Base-by-base conservation (phyloP, 176 grass and related monocot genomes). In the Bromus sterilis region DNA sequence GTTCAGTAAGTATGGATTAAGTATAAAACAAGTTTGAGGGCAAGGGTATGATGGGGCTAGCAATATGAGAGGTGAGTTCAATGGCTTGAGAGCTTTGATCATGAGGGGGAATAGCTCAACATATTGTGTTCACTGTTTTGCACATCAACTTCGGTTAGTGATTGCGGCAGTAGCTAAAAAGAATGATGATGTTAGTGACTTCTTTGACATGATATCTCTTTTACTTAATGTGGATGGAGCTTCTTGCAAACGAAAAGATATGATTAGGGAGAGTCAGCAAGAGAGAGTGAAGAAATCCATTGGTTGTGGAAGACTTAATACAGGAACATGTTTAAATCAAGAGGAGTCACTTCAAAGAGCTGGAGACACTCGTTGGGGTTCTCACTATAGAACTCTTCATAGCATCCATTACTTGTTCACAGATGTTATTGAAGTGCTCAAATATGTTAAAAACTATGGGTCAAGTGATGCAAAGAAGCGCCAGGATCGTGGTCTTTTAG, bases 191-290 rank as follows among this genome's bases (percentile, higher is more conserved):
- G 1, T 35, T 15, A 37, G 49, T 56, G 73, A 57, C 26, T 83
- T 86, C 31, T 86, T 74, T 76, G 74, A 40, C 11, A 76, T 76
- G 51, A 25, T 58, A 76, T 56, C 74, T 28, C 11, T 77, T 18
- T 21, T 60, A 9, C 7, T 77, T 25, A 41, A 16, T 77, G 74
- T 77, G 9, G 35, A 0, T 9, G 35, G 23, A 42, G 75, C 75
- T 59, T 77, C 75, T 60, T 77, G 51, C 23, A 10, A 56, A 8
- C 7, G 21, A 23, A 56, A 43, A 56, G 2, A 56, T n/a, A 23
- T 56, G 7, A 56, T 56, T n/a, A 56, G 51, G 21, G 51, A 56
- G 51, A 56, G 51, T 9, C 51, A 10, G 20, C 2, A 56, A n/a
- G 21, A 23, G 51, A 23, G 6, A n/a, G 20, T 56, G 20, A 23